phyloP scores from a whole-genome alignment of 2,329 filamentous ascomycete genomes.

The Aspergillus tamarii region DNA sequence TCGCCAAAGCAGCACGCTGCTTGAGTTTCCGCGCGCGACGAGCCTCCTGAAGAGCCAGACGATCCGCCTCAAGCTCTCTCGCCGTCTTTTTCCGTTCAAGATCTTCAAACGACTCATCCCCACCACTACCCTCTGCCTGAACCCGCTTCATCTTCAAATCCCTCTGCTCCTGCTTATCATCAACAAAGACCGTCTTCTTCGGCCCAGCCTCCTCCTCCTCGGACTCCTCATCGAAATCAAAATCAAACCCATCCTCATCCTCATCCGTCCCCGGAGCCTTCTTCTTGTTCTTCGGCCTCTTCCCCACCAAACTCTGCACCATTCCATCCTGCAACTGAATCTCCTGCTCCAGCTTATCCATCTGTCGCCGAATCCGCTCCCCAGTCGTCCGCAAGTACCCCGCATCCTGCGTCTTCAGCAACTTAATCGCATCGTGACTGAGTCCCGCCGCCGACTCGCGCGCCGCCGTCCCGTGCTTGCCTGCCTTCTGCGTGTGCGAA shows the following conservation, averaged over 20 bases:
- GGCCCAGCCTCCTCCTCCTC: conserved; percentile 27
- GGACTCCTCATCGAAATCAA: conserved; percentile 23
- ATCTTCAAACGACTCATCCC: conserved; percentile 26
- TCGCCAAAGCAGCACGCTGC: conserved; percentile 52
- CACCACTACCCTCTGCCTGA: conserved; percentile 25
- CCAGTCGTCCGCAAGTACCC: conserved; percentile 63
- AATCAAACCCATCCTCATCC: conserved; percentile 26
- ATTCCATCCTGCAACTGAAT: conserved; percentile 45
- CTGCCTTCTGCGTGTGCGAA: conserved; percentile 44
- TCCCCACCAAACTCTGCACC: conserved; percentile 33
- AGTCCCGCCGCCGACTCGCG: conserved; percentile 49
- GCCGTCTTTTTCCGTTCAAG: conserved; percentile 43
- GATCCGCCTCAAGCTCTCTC: conserved; percentile 49
- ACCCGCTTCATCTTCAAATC: conserved; percentile 29
- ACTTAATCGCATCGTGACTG: conserved; percentile 61
- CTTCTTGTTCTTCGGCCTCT: conserved; percentile 23
- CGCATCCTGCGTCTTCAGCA: conserved; percentile 68
- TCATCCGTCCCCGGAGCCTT: conserved; percentile 26
- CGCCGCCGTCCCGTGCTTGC: conserved; percentile 47
- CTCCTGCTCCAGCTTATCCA: conserved; percentile 53
- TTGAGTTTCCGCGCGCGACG: conserved; percentile 50
- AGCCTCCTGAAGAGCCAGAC: conserved; percentile 41
- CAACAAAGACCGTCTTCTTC: conserved; percentile 45
- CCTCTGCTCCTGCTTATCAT: conserved; percentile 40
- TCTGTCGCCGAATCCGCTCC: conserved; percentile 58